Evolutionary conservation across 352 stramenopile genomes (phyloP), one percentile per base, ranked within the genome.

Genomic region (Phytophthora megakarya): DNA sequence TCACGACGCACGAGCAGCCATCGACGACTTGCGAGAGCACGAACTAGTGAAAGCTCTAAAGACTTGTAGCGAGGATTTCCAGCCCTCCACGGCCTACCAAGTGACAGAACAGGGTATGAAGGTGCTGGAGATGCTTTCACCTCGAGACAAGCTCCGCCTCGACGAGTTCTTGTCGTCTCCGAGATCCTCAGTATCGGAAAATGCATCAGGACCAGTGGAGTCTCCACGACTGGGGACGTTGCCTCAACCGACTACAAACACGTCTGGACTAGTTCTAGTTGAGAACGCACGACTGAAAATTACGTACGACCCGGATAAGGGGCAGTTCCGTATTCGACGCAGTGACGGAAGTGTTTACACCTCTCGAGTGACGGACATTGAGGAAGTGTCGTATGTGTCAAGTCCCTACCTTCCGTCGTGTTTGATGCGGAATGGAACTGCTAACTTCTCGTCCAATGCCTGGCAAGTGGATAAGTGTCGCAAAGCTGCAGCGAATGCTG

Each of bases 341-440:
- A 83, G 76, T 22, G 77, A 90, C 26, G 84, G 87, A 3, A 96
- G 78, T 42, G 90, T 96, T 9, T 97, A 97, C 42, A 76, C 98
- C 35, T 98, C 93, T 15, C 92, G 84, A 1, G 95, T 98, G 30
- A 99, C 96, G 13, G 94, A 99, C 37, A 97, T 95, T 18, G 97
- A 99, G 69, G 93, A 98, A 54, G 95, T 99, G 7, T 98, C 94
- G 26, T 99, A 99, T 72, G 96, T 99, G 5, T 98, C 92, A 21
- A 98, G 89, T 52, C 95, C 97, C 25, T 99, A 99, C 68, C 80
- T 99, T 43, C 97, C 97, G 9, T 88, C 89, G 50, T 99, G 96
- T 60, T 80, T 99, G 30, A 88, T 98, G 61, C 92, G 91, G 59
- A 97, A 96, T 35, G 95, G 96, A 16, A 68, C 62, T 6, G 76